Conservation (phyloP, 192 early-diverging fungal species). For the Mortierella hygrophila region DNA sequence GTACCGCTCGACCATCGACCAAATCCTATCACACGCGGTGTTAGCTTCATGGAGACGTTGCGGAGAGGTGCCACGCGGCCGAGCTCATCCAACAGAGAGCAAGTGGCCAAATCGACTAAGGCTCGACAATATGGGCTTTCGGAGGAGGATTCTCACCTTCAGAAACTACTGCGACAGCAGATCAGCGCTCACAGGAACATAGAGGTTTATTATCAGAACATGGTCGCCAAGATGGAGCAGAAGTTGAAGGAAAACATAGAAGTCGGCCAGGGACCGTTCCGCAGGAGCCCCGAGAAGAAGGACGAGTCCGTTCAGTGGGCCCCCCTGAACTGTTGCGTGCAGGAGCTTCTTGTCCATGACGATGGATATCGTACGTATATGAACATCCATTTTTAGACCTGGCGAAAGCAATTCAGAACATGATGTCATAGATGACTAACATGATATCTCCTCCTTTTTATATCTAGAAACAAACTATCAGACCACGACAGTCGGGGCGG, state of each 20-base stretch:
- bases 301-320: slow-evolving; percentile 47
- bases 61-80: slow-evolving; percentile 12
- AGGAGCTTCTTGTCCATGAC: slow-evolving; percentile 44
- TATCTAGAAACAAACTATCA: slow-evolving; percentile 41
- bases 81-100: not conserved
- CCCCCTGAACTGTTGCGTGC: slow-evolving; percentile 45
- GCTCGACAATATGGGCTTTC: slow-evolving; percentile 29
- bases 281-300: slow-evolving; percentile 48
- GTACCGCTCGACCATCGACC: slow-evolving; percentile 46
- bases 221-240: slow-evolving; percentile 40
- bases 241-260: slow-evolving; percentile 39
- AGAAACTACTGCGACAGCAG: slow-evolving; percentile 43
- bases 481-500: slow-evolving; percentile 42
- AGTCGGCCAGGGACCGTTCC: slow-evolving; percentile 41
- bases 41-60: slow-evolving; percentile 41
- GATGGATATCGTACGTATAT: slow-evolving; percentile 31
- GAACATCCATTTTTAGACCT: not conserved
- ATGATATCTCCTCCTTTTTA: not conserved
- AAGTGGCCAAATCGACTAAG: slow-evolving; percentile 13
- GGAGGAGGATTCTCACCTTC: slow-evolving; percentile 42
- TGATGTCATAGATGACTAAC: not conserved
- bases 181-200: slow-evolving; percentile 48
- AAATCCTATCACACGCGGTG: slow-evolving; percentile 43
- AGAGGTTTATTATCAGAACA: slow-evolving; percentile 36
- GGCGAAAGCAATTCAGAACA: too few relatives aligned